Base-by-base conservation (phyloP, 495 filamentous ascomycete genomes). In the Baudoinia panamericana region DNA sequence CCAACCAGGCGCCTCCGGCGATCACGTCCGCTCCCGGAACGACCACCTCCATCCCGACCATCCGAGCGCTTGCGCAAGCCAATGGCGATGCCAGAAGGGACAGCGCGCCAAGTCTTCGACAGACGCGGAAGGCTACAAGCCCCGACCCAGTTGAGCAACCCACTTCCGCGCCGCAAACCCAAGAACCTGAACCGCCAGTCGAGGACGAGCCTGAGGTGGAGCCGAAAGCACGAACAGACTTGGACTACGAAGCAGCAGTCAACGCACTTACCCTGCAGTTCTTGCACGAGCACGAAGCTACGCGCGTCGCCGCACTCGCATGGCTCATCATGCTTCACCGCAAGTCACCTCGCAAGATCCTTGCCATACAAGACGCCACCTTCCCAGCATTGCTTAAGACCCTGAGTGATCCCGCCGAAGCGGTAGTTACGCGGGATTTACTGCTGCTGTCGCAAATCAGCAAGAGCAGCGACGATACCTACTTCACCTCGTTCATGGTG, bases 281-380 rank as follows among this genome's bases (percentile, higher is more conserved):
- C 57, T 61, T 96, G 31, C 94, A 96, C 56, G 88, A 96, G 52
- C 84, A 95, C 54, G 92, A 96, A 65, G 85, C 83, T 26, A 95
- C 92, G 0, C 73, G 92, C 39, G 86, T 95, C 22, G 88, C 86
- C 20, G 86, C 92, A 5, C 64, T 99, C 24, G 83, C 82, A 5
- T 99, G 92, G 92, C 71, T 99, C 20, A 83, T 96, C 35, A 94
- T 95, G 90, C 67, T 99, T 36, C 90, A 99, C 55, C 74, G 80
- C 30, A 95, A 93, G 62, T 87, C 90, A 7, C 92, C 90, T 15
- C 72, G 81, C 16, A 96, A 93, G 46, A 60, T 64, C 17, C 70
- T 96, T 15, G 86, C 88, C 20, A 93, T 93, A 51, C 93, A 95
- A 48, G 92, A 96, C 56, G 90, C 86, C 20, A 96, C 87, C 0